Evolutionary conservation across 805 yeast species (phyloP).

Genomic region (Teunomyces funiuensis): DNA sequence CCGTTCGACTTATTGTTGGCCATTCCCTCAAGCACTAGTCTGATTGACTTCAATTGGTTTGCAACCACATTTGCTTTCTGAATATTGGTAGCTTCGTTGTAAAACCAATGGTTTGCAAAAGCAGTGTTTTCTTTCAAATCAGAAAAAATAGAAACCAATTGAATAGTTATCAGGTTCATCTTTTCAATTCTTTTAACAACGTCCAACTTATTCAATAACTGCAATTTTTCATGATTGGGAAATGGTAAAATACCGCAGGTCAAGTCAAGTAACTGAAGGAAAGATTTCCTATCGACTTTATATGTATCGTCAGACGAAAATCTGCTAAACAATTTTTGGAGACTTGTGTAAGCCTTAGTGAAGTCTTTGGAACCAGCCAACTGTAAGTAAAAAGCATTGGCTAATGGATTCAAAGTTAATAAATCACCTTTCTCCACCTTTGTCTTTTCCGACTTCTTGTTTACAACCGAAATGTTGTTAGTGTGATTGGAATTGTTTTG

Average conservation of each 20-base stretch:
- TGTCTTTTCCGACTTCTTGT: background rate
- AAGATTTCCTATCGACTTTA: constrained; percentile 11
- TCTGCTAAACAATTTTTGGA: constrained; percentile 35
- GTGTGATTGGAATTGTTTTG: constrained; percentile 11
- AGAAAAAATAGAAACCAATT: constrained; percentile 39
- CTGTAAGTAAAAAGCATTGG: constrained; percentile 57
- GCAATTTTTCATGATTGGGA: constrained; percentile 42
- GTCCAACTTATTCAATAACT: constrained; percentile 33
- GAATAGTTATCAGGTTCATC: constrained; percentile 30
- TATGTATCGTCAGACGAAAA: constrained; percentile 13
- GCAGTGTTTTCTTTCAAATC: constrained; percentile 30
- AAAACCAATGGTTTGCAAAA: constrained; percentile 45
- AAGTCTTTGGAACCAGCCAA: constrained; percentile 49
- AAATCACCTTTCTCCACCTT: constrained; percentile 25
- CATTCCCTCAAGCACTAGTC: constrained; percentile 49
- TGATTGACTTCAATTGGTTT: constrained; percentile 52
- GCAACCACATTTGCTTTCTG: constrained; percentile 58
- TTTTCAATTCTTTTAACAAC: constrained; percentile 32
- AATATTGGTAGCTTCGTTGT: constrained; percentile 47
- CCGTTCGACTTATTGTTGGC: constrained; percentile 17
- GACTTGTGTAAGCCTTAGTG: constrained; percentile 41
- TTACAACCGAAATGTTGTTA: constrained; percentile 1
- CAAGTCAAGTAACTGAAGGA: constrained; percentile 37
- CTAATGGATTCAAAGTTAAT: constrained; percentile 57
- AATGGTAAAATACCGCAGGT: constrained; percentile 53